Conservation (phyloP, 2,329 filamentous ascomycete genomes). For the Piedraia hortae region DNA sequence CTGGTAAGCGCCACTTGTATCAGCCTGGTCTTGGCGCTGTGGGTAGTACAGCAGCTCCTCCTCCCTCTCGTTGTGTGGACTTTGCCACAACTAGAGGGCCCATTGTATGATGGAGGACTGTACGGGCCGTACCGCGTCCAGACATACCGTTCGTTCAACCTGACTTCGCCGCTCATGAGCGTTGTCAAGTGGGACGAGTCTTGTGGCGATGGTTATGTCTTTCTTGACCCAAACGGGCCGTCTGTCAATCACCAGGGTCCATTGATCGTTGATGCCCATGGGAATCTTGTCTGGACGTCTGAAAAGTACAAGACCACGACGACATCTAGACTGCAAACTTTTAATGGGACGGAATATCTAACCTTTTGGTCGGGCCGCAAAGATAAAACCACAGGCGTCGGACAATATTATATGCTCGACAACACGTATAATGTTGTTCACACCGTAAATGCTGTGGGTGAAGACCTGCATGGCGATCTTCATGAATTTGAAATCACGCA, state of each 20-base stretch:
- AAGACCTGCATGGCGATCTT: conserved; percentile 13
- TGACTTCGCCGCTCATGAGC: conserved; percentile 7
- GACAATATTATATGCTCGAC: conserved; percentile 13
- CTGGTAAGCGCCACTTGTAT: no score
- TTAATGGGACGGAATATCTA: conserved; percentile 12
- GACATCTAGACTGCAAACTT: conserved; percentile 12
- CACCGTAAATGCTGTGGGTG: conserved; percentile 9
- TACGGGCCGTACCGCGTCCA: conserved; percentile 9
- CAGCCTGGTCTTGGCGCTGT: conserved; percentile 3
- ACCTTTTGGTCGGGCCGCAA: conserved; percentile 16
- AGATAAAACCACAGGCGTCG: conserved; percentile 11
- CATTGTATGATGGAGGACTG: conserved; percentile 11
- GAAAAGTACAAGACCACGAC: conserved; percentile 9
- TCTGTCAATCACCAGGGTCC: conserved; percentile 10
- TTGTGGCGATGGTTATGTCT: conserved; percentile 9
- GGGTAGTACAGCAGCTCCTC: conserved; percentile 7
- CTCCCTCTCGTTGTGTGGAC: conserved; percentile 9
- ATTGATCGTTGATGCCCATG: conserved; percentile 12
- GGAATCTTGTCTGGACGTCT: conserved; percentile 12
- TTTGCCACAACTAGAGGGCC: conserved; percentile 6
- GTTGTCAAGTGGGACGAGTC: conserved; percentile 9
- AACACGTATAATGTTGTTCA: conserved; percentile 7
- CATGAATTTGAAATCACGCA: conserved; percentile 20
- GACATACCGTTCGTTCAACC: conserved; percentile 8
- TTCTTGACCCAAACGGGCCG: conserved; percentile 10